Conservation (phyloP, 805 yeast species). For the Yarrowia yakushimensis region DNA sequence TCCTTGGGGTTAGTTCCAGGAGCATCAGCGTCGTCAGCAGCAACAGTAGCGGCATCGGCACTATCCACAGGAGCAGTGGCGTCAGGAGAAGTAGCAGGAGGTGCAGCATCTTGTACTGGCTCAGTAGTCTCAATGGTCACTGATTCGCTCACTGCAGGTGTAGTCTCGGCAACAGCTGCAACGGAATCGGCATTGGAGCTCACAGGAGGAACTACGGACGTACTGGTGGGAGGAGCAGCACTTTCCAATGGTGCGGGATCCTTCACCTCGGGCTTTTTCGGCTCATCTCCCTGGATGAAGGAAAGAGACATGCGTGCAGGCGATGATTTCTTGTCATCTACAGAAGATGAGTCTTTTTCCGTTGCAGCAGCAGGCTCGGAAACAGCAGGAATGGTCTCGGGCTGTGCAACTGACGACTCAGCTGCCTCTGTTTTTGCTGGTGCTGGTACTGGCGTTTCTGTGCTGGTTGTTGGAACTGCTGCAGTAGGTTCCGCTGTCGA, state of each 20-base stretch:
- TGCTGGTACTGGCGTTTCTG: background rate
- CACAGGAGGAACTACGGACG: background rate
- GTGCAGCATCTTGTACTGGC: background rate
- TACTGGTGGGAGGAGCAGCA: no score
- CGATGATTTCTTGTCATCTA: background rate
- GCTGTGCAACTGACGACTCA: background rate
- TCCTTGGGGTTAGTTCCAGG: background rate
- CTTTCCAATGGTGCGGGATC: background rate
- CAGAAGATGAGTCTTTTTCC: background rate
- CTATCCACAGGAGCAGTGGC: background rate
- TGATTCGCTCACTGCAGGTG: background rate
- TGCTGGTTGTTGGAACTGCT: background rate
- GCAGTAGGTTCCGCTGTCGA: background rate
- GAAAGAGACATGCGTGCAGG: slow-evolving; percentile 27
- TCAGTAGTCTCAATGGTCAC: background rate
- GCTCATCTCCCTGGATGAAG: background rate
- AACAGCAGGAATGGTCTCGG: background rate
- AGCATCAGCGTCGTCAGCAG: background rate
- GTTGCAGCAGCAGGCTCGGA: background rate
- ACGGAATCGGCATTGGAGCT: background rate
- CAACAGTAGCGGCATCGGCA: background rate
- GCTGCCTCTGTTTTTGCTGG: background rate
- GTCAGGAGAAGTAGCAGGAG: background rate
- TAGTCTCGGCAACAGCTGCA: background rate
- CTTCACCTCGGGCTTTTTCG: background rate